phyloP scores from a whole-genome alignment of 805 yeast genomes.

The Myxozyma lipomycoides region DNA sequence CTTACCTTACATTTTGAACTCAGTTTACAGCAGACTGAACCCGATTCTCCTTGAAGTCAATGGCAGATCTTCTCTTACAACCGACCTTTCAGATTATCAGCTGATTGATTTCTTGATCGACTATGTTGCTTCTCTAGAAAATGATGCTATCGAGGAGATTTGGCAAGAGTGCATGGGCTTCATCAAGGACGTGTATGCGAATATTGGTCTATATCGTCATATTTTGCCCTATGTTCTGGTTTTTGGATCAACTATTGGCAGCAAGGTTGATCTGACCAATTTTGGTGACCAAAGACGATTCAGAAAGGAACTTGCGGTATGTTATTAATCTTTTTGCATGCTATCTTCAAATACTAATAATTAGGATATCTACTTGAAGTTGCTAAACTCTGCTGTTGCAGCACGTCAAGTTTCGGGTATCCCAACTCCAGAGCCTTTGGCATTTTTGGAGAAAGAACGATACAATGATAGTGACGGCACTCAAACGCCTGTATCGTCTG shows the following conservation, averaged over 20 bases:
- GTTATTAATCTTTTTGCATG: background rate
- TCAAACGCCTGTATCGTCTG: conserved; percentile 3
- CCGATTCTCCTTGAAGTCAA: conserved; percentile 30
- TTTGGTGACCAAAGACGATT: conserved; percentile 59
- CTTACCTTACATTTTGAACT: conserved; percentile 60
- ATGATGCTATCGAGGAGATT: conserved; percentile 74
- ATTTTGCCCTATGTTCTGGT: conserved; percentile 53
- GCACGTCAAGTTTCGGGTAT: conserved; percentile 21
- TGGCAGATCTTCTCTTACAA: conserved; percentile 46
- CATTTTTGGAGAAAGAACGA: conserved; percentile 12
- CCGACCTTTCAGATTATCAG: conserved; percentile 45
- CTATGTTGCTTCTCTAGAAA: conserved; percentile 64
- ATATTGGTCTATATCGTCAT: conserved; percentile 46
- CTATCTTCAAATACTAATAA: background rate
- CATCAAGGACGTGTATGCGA: conserved; percentile 54
- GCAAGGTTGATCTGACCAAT: conserved; percentile 55
- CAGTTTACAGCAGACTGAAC: conserved; percentile 49
- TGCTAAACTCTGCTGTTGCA: conserved; percentile 34
- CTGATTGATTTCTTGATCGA: conserved; percentile 53
- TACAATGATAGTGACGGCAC: conserved; percentile 9
- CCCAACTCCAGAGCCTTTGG: conserved; percentile 17
- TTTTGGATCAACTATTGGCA: conserved; percentile 49
- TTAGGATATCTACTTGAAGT: conserved; percentile 42
- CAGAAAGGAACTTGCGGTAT: conserved; percentile 49
- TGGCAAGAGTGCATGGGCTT: conserved; percentile 59